These are phyloP conservation scores for Paramyrothecium roridum DNA, from an alignment of 2,329 filamentous ascomycete species.

Conservation along the genomic window DNA sequence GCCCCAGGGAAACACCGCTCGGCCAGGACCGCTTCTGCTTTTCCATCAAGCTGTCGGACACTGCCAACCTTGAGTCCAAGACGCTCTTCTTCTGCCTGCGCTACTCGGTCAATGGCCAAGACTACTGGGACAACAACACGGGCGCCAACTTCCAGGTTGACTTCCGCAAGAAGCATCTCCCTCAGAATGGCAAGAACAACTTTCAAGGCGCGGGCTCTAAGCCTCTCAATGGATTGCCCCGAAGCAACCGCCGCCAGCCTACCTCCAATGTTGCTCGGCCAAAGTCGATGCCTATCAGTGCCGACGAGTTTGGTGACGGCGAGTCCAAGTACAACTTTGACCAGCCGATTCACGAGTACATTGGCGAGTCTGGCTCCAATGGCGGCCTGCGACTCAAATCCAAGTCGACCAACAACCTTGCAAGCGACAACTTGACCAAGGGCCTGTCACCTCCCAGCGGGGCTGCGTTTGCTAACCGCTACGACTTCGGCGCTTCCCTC, in stretches of 20 bases:
- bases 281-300: conserved; percentile 52
- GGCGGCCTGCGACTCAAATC: conserved; percentile 67
- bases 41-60: conserved; percentile 87
- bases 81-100: conserved; percentile 89
- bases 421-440: conserved; percentile 58
- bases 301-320: conserved; percentile 70
- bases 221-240: conserved; percentile 55
- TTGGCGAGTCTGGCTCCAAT: conserved; percentile 58
- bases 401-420: conserved; percentile 59
- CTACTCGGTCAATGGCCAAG: conserved; percentile 78
- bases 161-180: conserved; percentile 76
- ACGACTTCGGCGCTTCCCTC: conserved; percentile 93
- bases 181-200: conserved; percentile 55
- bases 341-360: conserved; percentile 57
- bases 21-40: conserved; percentile 90
- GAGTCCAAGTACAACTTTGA: conserved; percentile 53
- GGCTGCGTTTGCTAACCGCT: conserved; percentile 84
- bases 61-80: conserved; percentile 87
- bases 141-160: conserved; percentile 89
- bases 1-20: conserved; percentile 60
- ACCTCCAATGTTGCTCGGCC: conserved; percentile 41
- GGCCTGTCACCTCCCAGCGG: conserved; percentile 54
- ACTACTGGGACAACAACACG: conserved; percentile 95
- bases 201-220: conserved; percentile 48
- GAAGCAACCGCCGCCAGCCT: conserved; percentile 58